Base-by-base conservation (phyloP, 768 basidiomycete genomes). In the Dioszegia hungarica region DNA sequence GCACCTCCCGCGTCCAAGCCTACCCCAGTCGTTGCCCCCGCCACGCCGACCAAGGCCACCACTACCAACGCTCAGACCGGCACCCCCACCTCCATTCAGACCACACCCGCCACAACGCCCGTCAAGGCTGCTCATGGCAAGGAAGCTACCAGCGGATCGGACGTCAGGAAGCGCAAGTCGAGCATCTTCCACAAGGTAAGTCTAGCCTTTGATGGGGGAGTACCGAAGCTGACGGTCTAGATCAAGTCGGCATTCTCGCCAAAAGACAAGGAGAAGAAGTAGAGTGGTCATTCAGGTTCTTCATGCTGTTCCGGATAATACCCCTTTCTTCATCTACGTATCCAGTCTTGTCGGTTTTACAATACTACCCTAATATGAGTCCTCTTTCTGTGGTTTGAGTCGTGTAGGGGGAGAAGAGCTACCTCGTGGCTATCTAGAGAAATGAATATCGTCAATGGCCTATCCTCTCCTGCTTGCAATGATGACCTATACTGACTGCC, bases 171-270 rank as follows among this genome's bases (percentile, higher is more conserved):
- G 68, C 61, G 63, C 38, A 75, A 75, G 66, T 68, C 67, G 3
- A 61, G 70, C 47, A 61, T 75, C 60, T 70, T 75, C 51, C 37
- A 34, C 52, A 75, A 75, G 68, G 74, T 67, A 44, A 39, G 66
- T 58, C 5, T 6, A 41, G n/a, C n/a, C 15, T 20, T 14, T 25
- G 6, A 4, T 24, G 11, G 12, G 25, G 6, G 11, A 19, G 40
- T n/a, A 11, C 22, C 3, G n/a, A 19, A 19, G 33, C 51, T 51
- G 25, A 51, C 20, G 40, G 9, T 39, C 15, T 37, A 70, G 68
- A 62, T 70, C 62, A 70, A 70, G 60, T 22, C 56, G 47, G 65
- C 65, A 28, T 70, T 70, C 63, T 68, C 68, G 27, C 63, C 65
- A 25, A 70, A 70, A 50, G 68, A 70, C 56, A 70, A 70, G 58